A percentile compares a stretch with the other conserved stretches of the same genome.
phyloP scores from a whole-genome alignment of 805 yeast species.

The Candida namnaoensis region DNA sequence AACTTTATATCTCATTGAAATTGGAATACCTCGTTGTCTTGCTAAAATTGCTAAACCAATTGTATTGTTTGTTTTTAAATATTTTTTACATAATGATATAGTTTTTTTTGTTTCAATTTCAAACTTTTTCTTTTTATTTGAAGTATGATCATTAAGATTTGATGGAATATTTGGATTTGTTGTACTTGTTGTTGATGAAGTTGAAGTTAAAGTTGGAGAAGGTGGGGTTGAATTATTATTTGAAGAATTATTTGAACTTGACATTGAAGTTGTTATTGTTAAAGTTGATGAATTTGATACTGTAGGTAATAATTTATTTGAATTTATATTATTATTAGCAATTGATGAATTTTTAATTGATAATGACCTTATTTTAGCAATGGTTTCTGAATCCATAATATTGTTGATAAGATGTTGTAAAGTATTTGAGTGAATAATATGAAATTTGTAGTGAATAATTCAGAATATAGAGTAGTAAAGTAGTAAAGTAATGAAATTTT shows the following conservation, averaged over 20 bases:
- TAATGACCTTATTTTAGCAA: too few species aligned
- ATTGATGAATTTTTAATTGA: too few species aligned
- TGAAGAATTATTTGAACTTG: background rate
- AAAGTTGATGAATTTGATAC: background rate
- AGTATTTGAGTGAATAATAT: too few species aligned
- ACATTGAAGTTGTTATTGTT: background rate
- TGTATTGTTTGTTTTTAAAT: conserved; percentile 52
- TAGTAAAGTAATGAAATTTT: too few species aligned
- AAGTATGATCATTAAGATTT: too few species aligned
- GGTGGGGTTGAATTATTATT: background rate
- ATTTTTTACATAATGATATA: conserved; percentile 44
- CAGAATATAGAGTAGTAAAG: too few species aligned
- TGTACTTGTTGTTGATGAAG: conserved; percentile 2
- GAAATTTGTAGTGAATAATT: too few species aligned
- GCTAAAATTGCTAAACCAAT: conserved; percentile 74
- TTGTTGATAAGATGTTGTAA: too few species aligned
- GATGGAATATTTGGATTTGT: too few species aligned
- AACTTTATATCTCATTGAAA: conserved; percentile 61
- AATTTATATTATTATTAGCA: background rate
- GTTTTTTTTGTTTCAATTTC: conserved; percentile 21
- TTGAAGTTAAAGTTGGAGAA: conserved; percentile 6
- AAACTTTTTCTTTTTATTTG: background rate
- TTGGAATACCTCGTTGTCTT: conserved; percentile 80
- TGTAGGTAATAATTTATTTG: background rate
- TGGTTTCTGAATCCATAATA: too few species aligned